Percentiles rank a stretch among this genome's conserved stretches.
Evolutionary conservation across 106 monocot genomes (phyloP).

Genomic region (Dendrobium nobile): DNA sequence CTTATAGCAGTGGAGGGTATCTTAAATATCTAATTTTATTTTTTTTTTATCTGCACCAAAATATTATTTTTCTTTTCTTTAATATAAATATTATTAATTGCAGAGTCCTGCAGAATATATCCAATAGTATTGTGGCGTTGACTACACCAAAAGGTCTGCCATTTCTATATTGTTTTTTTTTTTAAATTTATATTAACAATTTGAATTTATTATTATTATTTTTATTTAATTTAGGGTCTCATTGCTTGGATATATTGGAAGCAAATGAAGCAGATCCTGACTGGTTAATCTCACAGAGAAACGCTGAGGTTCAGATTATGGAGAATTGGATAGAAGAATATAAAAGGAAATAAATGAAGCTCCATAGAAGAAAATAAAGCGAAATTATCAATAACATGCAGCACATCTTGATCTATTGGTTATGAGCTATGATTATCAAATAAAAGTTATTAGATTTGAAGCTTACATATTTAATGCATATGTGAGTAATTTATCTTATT

Average conservation of each 20-base stretch:
- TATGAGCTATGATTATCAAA: too few relatives aligned
- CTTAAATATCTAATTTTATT: background rate
- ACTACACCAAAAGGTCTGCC: background rate
- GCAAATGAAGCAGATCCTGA: background rate
- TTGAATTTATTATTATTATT: background rate
- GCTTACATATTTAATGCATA: too few relatives aligned
- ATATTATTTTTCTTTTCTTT: background rate
- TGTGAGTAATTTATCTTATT: too few relatives aligned
- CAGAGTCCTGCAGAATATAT: constrained; percentile 1
- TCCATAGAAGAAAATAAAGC: background rate
- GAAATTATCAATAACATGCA: background rate
- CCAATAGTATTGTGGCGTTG: background rate
- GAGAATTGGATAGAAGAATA: constrained; percentile 2
- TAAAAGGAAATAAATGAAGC: background rate
- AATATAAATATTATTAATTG: background rate
- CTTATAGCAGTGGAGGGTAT: constrained; percentile 57
- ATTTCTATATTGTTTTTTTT: background rate
- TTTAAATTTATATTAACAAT: background rate
- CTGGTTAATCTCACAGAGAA: background rate
- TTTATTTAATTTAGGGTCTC: background rate
- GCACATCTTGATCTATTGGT: too few relatives aligned
- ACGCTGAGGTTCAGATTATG: background rate
- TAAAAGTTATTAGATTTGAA: too few relatives aligned
- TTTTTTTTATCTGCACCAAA: too few relatives aligned
- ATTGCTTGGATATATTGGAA: constrained; percentile 4